Base-by-base conservation (phyloP, 306 rosid genomes). In the Acmispon strigosus region DNA sequence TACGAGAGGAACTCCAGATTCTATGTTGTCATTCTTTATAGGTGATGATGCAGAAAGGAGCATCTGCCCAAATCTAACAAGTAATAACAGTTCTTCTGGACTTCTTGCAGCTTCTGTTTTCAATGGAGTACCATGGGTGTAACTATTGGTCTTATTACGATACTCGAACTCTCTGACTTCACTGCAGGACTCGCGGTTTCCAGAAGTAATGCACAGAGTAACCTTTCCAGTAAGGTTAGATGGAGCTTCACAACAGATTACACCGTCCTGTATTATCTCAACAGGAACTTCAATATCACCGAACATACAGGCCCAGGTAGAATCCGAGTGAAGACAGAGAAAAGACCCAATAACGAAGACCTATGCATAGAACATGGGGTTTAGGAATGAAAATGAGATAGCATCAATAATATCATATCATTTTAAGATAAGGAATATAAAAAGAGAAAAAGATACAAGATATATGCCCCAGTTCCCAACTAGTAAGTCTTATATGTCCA, bases 281-380 rank as follows among this genome's bases (percentile, higher is more conserved):
- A 76, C 79, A 69, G 97, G 90, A 82, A 89, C 92, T 82, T 95
- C 92, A 74, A 85, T 68, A 42, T 89, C 84, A 45, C 92, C 99
- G 76, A 95, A 81, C 97, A 95, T 91, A 74, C 97, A 95, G 36
- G 89, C 73, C 99, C 99, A 95, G 20, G 82, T n/a, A 73, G 96
- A 89, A 72, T 83, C 85, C 3, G 82, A 82, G 72, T 91, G 84
- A 72, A 79, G 83, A 74, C 96, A 91, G 11, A 95, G 91, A 83
- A 95, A 91, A 48, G 91, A 86, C 66, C 97, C 99, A 79, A 89
- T 61, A 81, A 95, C 81, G 69, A 87, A 76, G 66, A 95, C 89
- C 97, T 95, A 86, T 72, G 78, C 68, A 55, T 39, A 59, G 32
- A 77, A 51, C 50, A 14, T 16, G 49, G 32, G 57, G 73, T 77